phyloP scores from a whole-genome alignment of 1,284 basidiomycete genomes.

The Lignosus rhinocerotis region DNA sequence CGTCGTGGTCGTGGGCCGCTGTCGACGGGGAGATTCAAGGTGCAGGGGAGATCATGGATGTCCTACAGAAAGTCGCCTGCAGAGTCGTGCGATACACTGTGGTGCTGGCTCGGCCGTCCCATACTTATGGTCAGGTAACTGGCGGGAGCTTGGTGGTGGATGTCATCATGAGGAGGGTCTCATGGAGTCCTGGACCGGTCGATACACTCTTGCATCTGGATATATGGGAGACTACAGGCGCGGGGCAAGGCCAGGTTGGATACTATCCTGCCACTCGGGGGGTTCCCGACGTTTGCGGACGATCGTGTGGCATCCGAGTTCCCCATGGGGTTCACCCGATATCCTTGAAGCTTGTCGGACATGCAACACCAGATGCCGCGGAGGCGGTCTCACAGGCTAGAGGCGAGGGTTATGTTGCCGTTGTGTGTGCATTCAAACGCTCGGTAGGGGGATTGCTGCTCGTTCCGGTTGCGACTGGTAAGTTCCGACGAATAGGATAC shows the following conservation, averaged over 20 bases:
- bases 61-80: not conserved
- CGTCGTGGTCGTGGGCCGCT: conserved; percentile 2
- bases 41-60: not conserved
- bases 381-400: not conserved
- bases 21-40: not conserved
- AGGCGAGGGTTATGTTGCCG: not conserved
- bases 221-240: not conserved
- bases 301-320: not conserved
- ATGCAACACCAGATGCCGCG: not conserved
- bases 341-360: not conserved
- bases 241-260: not conserved
- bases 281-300: not conserved
- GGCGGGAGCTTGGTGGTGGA: not conserved
- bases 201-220: not conserved
- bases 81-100: not conserved
- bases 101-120: not conserved
- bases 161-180: not conserved
- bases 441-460: not conserved
- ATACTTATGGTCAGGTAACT: not conserved
- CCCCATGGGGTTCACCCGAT: not conserved
- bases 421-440: not conserved
- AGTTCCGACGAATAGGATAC: not conserved
- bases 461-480: not conserved
- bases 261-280: not conserved
- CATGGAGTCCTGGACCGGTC: not conserved